Conservation (phyloP, 768 basidiomycete genomes). For the Pleurotus tuoliensis region DNA sequence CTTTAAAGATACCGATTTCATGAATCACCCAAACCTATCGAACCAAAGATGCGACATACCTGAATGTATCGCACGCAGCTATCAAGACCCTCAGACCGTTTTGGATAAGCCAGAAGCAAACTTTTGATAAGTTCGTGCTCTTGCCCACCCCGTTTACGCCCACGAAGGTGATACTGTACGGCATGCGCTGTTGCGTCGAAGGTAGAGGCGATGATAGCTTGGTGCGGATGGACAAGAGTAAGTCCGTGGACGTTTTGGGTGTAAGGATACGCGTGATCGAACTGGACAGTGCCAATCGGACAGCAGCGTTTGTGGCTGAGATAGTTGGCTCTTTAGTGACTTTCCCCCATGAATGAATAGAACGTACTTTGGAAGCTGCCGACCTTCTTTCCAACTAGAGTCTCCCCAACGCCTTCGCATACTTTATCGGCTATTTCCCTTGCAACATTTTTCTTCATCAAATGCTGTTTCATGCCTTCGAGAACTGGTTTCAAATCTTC, state of each 20-base stretch:
- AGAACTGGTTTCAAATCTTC: conserved; percentile 84
- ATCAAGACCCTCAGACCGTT: conserved; percentile 92
- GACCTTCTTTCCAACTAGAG: conserved; percentile 85
- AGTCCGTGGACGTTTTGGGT: conserved; percentile 95
- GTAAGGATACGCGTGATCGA: conserved; percentile 92
- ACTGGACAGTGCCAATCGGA: conserved; percentile 76
- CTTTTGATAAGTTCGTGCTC: conserved; percentile 96
- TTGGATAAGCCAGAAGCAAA: conserved; percentile 98
- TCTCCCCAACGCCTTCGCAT: conserved; percentile 90
- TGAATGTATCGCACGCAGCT: conserved; percentile 97
- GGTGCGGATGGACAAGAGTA: conserved; percentile 87
- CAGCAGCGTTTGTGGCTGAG: conserved; percentile 78
- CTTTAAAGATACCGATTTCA: conserved; percentile 28
- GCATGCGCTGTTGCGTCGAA: conserved; percentile 73
- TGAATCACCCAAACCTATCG: background rate
- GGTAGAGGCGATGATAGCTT: conserved; percentile 75
- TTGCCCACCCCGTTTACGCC: conserved; percentile 99
- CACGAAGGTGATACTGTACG: conserved; percentile 93
- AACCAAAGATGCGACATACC: conserved; percentile 38
- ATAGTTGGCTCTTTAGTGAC: conserved; percentile 1
- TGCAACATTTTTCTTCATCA: conserved; percentile 99
- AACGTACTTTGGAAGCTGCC: conserved; percentile 83
- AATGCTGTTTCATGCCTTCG: conserved; percentile 93
- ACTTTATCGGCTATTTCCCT: conserved; percentile 93
- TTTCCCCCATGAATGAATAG: conserved; percentile 9